Conservation (phyloP, 768 basidiomycete genomes). For the Rhodosporidiobolus sp. region DNA sequence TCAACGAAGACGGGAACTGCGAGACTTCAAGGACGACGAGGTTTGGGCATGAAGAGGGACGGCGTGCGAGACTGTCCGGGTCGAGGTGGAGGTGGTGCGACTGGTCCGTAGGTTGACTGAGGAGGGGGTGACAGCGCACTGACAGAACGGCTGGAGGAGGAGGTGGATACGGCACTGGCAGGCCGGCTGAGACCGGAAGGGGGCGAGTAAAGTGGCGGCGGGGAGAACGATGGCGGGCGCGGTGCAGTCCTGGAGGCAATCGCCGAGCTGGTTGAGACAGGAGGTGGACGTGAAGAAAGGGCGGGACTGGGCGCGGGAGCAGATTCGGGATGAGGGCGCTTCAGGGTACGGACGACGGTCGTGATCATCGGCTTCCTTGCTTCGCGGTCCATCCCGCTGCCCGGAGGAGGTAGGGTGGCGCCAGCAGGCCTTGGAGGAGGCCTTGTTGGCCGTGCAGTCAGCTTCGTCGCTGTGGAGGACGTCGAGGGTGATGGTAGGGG, state of each 20-base stretch:
- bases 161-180: too few relatives aligned
- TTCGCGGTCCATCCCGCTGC: too few relatives aligned
- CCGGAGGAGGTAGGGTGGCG: neutral
- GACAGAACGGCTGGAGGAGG: too few relatives aligned
- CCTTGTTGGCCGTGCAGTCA: neutral
- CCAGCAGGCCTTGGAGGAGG: neutral
- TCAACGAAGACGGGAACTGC: neutral
- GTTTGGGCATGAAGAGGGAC: neutral
- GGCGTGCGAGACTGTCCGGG: neutral
- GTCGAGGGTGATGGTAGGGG: neutral
- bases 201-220: too few relatives aligned
- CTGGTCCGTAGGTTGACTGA: too few relatives aligned
- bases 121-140: neutral
- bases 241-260: too few relatives aligned
- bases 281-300: neutral
- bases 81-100: too few relatives aligned
- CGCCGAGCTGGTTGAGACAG: neutral
- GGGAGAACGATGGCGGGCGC: too few relatives aligned
- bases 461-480: too few relatives aligned
- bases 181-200: too few relatives aligned
- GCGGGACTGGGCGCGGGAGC: neutral
- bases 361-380: slow-evolving; percentile 1
- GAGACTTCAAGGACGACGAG: neutral
- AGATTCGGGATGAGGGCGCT: neutral
- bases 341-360: slow-evolving; percentile 8